Percentiles rank a stretch among this genome's conserved stretches.
These are phyloP conservation scores for Tricholoma matsutake DNA, from an alignment of 768 basidiomycete species.

Conservation along the genomic window DNA sequence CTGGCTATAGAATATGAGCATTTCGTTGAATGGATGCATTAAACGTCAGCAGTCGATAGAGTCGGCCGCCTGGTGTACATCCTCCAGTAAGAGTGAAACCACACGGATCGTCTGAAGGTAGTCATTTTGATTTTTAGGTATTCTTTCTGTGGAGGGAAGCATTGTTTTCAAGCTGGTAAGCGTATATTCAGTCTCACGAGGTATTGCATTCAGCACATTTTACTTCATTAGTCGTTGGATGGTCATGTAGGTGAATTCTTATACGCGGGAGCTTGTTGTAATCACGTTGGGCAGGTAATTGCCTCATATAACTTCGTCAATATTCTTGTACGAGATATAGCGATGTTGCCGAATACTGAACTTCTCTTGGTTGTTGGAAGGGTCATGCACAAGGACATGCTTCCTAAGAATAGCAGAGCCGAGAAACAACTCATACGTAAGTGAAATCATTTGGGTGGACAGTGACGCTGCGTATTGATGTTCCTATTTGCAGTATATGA, in stretches of 20 bases:
- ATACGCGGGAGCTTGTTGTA: neutral
- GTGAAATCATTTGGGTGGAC: neutral
- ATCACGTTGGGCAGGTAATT: neutral
- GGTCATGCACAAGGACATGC: neutral
- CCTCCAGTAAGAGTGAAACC: neutral
- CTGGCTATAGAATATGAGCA: neutral
- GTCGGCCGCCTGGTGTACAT: slow-evolving; percentile 6
- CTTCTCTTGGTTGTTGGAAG: slow-evolving; percentile 1
- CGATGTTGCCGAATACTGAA: neutral
- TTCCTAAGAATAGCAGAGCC: slow-evolving; percentile 1
- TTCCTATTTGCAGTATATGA: neutral
- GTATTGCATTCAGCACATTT: neutral
- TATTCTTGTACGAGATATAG: slow-evolving; percentile 1
- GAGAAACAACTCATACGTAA: slow-evolving; percentile 8
- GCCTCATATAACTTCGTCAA: neutral
- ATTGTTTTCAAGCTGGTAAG: slow-evolving; percentile 12
- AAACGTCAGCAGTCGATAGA: slow-evolving; percentile 9
- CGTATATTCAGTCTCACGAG: neutral
- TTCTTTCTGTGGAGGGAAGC: slow-evolving; percentile 11
- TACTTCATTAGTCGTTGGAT: slow-evolving; percentile 5
- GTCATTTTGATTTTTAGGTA: slow-evolving; percentile 1
- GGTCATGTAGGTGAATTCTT: slow-evolving; percentile 3
- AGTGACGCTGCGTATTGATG: neutral
- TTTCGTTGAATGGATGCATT: neutral
- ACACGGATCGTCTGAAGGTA: neutral